Conservation (phyloP, 176 grass and related monocot species). For the Rhipidocladum racemiflorum region DNA sequence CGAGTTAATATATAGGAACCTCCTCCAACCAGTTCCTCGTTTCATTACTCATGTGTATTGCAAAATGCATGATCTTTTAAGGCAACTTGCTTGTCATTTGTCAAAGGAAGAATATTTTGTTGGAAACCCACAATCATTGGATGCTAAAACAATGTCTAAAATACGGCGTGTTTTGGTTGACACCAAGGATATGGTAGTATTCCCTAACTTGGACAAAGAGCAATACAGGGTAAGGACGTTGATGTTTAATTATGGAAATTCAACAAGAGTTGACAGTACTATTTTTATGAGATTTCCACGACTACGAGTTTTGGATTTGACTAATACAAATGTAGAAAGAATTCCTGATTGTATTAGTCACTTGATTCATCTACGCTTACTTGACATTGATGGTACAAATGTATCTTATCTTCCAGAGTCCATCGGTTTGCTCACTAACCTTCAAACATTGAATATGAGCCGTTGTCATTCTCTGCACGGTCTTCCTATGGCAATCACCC, state of each 20-base stretch:
- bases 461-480: not conserved
- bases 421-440: slow-evolving; percentile 10
- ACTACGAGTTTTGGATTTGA: not conserved
- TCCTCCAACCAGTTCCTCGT: too few relatives aligned
- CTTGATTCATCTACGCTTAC: not conserved
- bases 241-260: fast-evolving
- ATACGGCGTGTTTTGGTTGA: not conserved
- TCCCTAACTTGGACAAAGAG: not conserved
- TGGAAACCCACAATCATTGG: not conserved
- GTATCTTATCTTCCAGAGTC: not conserved
- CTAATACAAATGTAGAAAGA: not conserved
- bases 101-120: not conserved
- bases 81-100: not conserved
- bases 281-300: not conserved
- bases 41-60: too few relatives aligned
- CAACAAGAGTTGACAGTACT: not conserved
- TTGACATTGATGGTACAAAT: not conserved
- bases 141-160: not conserved
- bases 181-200: not conserved
- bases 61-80: not conserved
- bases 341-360: not conserved
- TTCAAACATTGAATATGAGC: not conserved
- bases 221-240: not conserved
- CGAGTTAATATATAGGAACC: too few relatives aligned
- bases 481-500: slow-evolving; percentile 1